Base-by-base conservation (phyloP, 768 basidiomycete genomes). In the Phallus indusiatus region DNA sequence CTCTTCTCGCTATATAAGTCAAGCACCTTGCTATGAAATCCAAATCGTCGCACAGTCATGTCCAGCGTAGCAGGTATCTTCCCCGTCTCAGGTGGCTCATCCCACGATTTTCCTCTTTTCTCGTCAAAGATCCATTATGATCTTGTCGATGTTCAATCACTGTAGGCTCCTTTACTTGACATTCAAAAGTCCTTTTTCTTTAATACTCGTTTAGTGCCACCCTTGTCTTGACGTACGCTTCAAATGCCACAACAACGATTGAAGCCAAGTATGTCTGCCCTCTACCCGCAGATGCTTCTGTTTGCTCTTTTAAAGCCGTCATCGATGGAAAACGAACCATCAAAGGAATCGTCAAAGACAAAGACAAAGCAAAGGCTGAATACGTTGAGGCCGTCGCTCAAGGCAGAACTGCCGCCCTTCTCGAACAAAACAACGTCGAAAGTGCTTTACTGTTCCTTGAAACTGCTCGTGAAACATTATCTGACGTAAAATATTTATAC, bases 261-360 rank as follows among this genome's bases (percentile, higher is more conserved):
- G 56, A 21, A 74, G 61, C 60, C 33, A 7, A 78, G 28, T 85
- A 83, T 66, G 72, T 76, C 48, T 85, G 85, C 61, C 82, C 83
- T 14, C 73, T 85, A 5, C 84, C 83, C 0, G 77, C 75, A 1
- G 72, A 71, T 33, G 78, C 78, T 0, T 81, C 81, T 0, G 73
- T 83, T 7, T 83, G 81, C 59, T 75, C 75, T 0, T 85, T 85
- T 63, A 69, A 75, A 36, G 74, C 83, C 66, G 71, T 70, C 47
- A 71, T 73, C 12, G 72, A 74, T 14, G 75, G 81, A 60, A 76
- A 74, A 6, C 68, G 74, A 0, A 63, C 71, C 4, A 67, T 84
- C 4, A 61, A 67, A 10, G 83, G 79, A 4, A 65, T 76, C 17
- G 75, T 72, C 2, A 79, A 80, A 61, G 82, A 82, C 57, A 82